Base-by-base conservation (phyloP, 331 rosid species). In the Quercus phellos region DNA sequence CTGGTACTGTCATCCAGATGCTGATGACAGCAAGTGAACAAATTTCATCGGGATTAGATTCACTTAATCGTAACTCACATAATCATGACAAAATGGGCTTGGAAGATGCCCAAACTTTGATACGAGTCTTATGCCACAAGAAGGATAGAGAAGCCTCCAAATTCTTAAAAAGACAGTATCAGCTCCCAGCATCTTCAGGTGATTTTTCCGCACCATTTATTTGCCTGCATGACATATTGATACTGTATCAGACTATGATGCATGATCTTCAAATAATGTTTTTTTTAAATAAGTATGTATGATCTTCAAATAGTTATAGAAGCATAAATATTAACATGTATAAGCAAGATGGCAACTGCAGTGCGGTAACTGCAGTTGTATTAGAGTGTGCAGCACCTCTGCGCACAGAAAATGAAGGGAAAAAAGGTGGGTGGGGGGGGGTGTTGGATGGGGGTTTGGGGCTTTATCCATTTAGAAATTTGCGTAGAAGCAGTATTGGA, bases 111-210 rank as follows among this genome's bases (percentile, higher is more conserved):
- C 89, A 85, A 67, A 82, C 86, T 27, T 74, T 85, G 55, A 74
- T 88, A 66, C 86, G 89, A 63, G 69, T 88, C 60, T 59, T 88
- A 35, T 88, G 89, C 83, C 91, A 88, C 88, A 85, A 85, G 79
- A 88, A 85, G 77, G 89, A 88, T 61, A 79, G 69, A 27, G 85
- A 85, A 74, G 89, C 91, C 82, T 88, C 89, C 53, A 70, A 38
- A 61, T 88, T 85, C 75, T 82, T 88, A 35, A 84, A 88, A 84
- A 70, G 80, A 51, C 81, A 81, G 27, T 88, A 85, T 84, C 84
- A 85, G 78, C 87, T 88, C 74, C 91, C 91, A 14, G 55, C 80
- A 74, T 88, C 89, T 10, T 83, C 91, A 81, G 91, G 91, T 88
- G 64, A 75, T 60, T 24, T 75, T 70, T 21, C 60, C 4, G 4